These are phyloP conservation scores for Penicillium flavigenum DNA, from an alignment of 495 filamentous ascomycete genomes.

Conservation along the genomic window DNA sequence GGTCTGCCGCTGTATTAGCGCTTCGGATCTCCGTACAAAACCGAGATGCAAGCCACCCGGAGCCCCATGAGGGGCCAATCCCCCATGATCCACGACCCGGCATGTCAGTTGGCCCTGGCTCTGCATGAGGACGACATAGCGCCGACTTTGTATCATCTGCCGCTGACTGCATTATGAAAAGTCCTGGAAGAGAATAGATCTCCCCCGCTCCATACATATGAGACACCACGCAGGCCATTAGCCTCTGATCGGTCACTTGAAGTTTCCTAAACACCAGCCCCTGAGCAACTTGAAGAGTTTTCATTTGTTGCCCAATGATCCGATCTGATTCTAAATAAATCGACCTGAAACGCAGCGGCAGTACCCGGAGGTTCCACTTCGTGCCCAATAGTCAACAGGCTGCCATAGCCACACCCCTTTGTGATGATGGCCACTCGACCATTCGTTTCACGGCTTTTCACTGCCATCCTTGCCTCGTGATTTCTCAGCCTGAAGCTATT, in stretches of 20 bases:
- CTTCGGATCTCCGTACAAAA: not conserved
- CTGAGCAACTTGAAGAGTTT: not conserved
- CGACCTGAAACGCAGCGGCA: conserved; percentile 14
- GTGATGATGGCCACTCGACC: conserved; percentile 5
- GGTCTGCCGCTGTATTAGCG: not conserved
- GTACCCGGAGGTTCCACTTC: conserved; percentile 10
- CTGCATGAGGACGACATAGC: conserved; percentile 2
- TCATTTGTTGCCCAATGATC: conserved; percentile 12
- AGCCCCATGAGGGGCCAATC: conserved; percentile 3
- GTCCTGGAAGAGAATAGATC: not conserved
- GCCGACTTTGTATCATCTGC: conserved; percentile 10
- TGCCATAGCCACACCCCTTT: conserved; percentile 9
- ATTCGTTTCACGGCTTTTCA: conserved; percentile 15
- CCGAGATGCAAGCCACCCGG: conserved; percentile 8
- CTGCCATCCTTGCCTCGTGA: conserved; percentile 15
- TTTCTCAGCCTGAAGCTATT: conserved; percentile 28
- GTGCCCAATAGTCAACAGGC: conserved; percentile 12
- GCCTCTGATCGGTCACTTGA: not conserved
- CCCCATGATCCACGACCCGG: conserved; percentile 5
- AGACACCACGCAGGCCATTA: not conserved
- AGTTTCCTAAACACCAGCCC: not conserved
- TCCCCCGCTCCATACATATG: conserved; percentile 7
- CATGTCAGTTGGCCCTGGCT: not conserved
- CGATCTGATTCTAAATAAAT: conserved; percentile 9
- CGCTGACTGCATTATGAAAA: conserved; percentile 10